phyloP scores from a whole-genome alignment of 2,329 filamentous ascomycete species.

The Elsinoe arachidis region DNA sequence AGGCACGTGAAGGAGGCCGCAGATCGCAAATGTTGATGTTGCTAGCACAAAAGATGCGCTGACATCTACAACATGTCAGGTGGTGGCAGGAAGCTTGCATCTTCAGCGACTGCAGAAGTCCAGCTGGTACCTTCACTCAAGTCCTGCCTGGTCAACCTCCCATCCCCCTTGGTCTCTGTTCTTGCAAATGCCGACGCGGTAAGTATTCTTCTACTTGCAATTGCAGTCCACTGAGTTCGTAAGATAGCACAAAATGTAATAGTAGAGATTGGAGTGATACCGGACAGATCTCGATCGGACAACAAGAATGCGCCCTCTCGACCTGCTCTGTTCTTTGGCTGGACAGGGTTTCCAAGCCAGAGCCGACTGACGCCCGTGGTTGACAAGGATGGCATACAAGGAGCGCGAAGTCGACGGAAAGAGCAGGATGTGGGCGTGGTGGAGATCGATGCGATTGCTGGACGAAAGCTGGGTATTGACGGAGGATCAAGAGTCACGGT shows the following conservation, averaged over 20 bases:
- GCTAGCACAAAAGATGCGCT: background rate
- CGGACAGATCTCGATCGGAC: conserved; percentile 31
- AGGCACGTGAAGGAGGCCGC: background rate
- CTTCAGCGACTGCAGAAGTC: conserved; percentile 55
- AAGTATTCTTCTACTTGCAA: conserved; percentile 23
- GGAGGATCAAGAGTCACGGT: conserved; percentile 70
- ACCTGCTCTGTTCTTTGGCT: conserved; percentile 73
- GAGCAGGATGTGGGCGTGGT: conserved; percentile 71
- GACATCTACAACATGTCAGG: conserved; percentile 1
- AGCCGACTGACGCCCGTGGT: conserved; percentile 66
- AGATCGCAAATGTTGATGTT: background rate
- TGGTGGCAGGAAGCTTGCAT: conserved; percentile 6
- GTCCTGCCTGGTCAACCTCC: conserved; percentile 91
- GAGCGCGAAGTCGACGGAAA: conserved; percentile 43
- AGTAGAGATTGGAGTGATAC: conserved; percentile 64
- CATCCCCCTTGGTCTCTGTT: conserved; percentile 70
- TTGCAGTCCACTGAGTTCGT: conserved; percentile 18
- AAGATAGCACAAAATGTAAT: conserved; percentile 92
- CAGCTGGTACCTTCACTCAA: conserved; percentile 72
- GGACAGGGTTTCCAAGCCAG: conserved; percentile 97
- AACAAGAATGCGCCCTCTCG: background rate
- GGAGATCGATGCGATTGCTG: conserved; percentile 82
- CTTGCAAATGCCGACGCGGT: conserved; percentile 87
- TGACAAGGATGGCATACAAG: conserved; percentile 58
- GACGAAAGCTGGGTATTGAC: conserved; percentile 61